A percentile compares a stretch with the other conserved stretches of the same genome.
These are phyloP conservation scores for Phyllosticta paracitricarpa DNA, from an alignment of 2,329 filamentous ascomycete species.

Conservation along the genomic window DNA sequence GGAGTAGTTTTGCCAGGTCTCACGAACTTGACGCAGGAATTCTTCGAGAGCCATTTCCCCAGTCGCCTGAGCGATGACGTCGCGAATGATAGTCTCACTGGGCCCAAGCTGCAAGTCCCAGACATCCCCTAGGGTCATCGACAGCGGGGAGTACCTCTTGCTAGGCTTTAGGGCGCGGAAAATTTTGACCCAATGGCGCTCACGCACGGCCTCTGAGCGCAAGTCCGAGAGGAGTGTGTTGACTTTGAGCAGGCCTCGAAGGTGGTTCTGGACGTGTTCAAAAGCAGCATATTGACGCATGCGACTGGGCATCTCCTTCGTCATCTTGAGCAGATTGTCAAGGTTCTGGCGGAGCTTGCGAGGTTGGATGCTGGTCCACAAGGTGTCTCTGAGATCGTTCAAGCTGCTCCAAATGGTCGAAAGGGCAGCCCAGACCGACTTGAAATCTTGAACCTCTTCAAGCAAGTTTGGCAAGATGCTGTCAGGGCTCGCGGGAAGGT, in stretches of 20 bases:
- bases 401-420: slow-evolving; percentile 95
- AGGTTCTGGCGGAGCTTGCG: slow-evolving; percentile 84
- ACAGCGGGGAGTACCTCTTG: slow-evolving; percentile 86
- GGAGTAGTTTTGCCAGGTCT: slow-evolving; percentile 92
- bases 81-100: slow-evolving; percentile 77
- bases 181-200: slow-evolving; percentile 95
- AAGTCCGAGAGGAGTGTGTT: slow-evolving; percentile 81
- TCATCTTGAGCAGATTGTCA: slow-evolving; percentile 91
- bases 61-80: slow-evolving; percentile 91
- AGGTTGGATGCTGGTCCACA: slow-evolving; percentile 94
- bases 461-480: slow-evolving; percentile 75
- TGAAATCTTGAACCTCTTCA: slow-evolving; percentile 97
- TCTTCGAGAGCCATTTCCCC: slow-evolving; percentile 98
- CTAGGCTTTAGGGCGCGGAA: slow-evolving; percentile 91
- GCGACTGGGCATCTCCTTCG: slow-evolving; percentile 96
- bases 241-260: slow-evolving; percentile 82
- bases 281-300: slow-evolving; percentile 99
- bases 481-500: slow-evolving; percentile 70
- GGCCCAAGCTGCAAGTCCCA: slow-evolving; percentile 92
- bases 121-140: slow-evolving; percentile 94
- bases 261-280: slow-evolving; percentile 88
- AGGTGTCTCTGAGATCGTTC: slow-evolving; percentile 81
- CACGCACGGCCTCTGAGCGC: slow-evolving; percentile 91
- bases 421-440: slow-evolving; percentile 93
- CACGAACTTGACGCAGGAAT: slow-evolving; percentile 90